Evolutionary conservation across 208 protist genomes (phyloP).

Genomic region (Trypanosoma boissoni): DNA sequence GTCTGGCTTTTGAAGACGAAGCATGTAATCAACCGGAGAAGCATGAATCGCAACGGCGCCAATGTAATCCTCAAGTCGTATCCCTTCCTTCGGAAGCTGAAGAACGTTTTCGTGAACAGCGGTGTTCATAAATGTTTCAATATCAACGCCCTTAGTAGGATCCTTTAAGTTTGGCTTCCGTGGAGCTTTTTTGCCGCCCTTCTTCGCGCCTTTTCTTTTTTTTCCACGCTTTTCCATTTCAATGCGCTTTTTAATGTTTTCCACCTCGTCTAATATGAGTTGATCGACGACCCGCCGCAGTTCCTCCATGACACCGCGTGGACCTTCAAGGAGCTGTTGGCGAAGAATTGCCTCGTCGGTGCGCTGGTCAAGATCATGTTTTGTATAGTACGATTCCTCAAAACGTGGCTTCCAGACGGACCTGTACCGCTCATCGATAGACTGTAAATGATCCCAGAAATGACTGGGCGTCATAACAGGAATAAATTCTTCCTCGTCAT

Average conservation of each 20-base stretch:
- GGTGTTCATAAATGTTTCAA: conserved; percentile 82
- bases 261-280: conserved; percentile 90
- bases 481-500: conserved; percentile 40
- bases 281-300: conserved; percentile 89
- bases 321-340: conserved; percentile 82
- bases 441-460: conserved; percentile 56
- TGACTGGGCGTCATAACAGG: conserved; percentile 36
- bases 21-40: conserved; percentile 42
- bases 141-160: conserved; percentile 72
- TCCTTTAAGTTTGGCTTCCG: conserved; percentile 86
- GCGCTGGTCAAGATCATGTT: conserved; percentile 69
- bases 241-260: conserved; percentile 84
- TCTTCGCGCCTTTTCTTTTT: conserved; percentile 53
- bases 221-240: conserved; percentile 82
- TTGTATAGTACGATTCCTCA: conserved; percentile 48
- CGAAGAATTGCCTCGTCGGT: conserved; percentile 72
- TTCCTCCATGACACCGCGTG: conserved; percentile 84
- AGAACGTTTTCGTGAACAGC: conserved; percentile 82
- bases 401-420: conserved; percentile 69
- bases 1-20: conserved; percentile 44
- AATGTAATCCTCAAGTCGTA: conserved; percentile 63
- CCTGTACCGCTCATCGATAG: conserved; percentile 59
- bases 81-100: conserved; percentile 51
- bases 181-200: conserved; percentile 39
- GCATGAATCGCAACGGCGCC: conserved; percentile 61